phyloP scores from a whole-genome alignment of 495 filamentous ascomycete species.

The Neurospora tetrasperma region DNA sequence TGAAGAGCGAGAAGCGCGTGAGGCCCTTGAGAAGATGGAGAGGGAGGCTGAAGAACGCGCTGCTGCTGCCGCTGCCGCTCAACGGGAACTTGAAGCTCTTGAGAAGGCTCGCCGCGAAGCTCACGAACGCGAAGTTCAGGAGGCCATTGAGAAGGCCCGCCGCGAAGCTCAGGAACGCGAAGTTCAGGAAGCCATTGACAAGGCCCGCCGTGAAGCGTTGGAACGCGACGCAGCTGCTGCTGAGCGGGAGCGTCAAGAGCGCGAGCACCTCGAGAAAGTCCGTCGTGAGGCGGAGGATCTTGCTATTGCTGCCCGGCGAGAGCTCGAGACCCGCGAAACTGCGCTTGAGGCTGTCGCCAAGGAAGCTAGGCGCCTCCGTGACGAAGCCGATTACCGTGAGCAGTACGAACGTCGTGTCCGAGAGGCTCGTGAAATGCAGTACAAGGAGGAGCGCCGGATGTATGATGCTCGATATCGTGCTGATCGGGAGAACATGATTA shows the following conservation, averaged over 20 bases:
- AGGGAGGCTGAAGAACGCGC: background rate
- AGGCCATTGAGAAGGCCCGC: background rate
- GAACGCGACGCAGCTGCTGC: background rate
- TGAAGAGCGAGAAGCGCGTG: background rate
- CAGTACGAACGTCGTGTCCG: slow-evolving; percentile 17
- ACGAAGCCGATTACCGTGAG: slow-evolving; percentile 18
- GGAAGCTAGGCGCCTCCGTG: slow-evolving; percentile 16
- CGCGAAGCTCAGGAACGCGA: background rate
- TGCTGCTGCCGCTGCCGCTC: background rate
- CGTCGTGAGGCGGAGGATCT: background rate
- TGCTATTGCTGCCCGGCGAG: background rate
- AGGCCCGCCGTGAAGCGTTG: background rate
- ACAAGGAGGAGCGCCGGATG: slow-evolving; percentile 13
- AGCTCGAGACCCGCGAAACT: background rate
- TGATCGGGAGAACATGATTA: slow-evolving; percentile 7
- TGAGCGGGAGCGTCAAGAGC: background rate
- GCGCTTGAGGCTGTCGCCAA: background rate
- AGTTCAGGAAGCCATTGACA: background rate
- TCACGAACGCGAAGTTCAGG: background rate
- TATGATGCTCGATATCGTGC: slow-evolving; percentile 15
- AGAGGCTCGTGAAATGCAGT: slow-evolving; percentile 17
- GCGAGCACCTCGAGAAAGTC: background rate
- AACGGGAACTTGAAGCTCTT: background rate
- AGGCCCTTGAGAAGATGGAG: background rate
- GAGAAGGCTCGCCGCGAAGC: background rate